These are phyloP conservation scores for Ramaria sp. DNA, from an alignment of 768 basidiomycete genomes.

Conservation along the genomic window DNA sequence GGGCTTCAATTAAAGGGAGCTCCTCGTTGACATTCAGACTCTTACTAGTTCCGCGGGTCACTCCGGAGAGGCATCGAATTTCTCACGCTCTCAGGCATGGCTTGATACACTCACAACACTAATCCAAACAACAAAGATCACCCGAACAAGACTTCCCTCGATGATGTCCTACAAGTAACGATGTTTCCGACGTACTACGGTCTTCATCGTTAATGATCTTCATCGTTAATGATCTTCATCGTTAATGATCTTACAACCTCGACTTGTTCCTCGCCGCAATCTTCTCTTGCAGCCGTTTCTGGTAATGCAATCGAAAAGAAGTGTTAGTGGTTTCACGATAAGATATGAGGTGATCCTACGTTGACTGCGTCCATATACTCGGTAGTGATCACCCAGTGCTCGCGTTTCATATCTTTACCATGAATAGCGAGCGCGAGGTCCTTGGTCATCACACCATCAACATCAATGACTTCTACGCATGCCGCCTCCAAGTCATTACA, in stretches of 20 bases:
- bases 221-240: not conserved
- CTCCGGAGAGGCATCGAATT: no score
- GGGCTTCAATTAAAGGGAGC: no score
- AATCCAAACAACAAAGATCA: no score
- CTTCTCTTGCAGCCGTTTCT: conserved; percentile 10
- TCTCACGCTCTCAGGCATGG: no score
- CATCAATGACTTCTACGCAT: conserved; percentile 86
- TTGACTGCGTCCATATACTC: conserved; percentile 91
- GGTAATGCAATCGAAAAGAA: not conserved
- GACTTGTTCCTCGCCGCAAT: conserved; percentile 2
- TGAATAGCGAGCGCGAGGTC: conserved; percentile 92
- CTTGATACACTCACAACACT: no score
- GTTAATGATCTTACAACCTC: not conserved
- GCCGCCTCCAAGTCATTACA: conserved; percentile 72
- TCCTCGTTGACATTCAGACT: no score
- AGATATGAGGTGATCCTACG: conserved; percentile 26
- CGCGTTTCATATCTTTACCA: conserved; percentile 81
- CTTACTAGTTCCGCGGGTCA: no score
- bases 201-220: no score
- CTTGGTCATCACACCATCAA: conserved; percentile 92
- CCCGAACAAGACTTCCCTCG: no score
- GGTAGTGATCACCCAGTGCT: conserved; percentile 95
- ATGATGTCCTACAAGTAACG: no score
- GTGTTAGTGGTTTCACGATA: not conserved
- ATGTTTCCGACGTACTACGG: no score